These are phyloP conservation scores for Rugiboletus extremiorientalis DNA, from an alignment of 1,284 basidiomycete genomes.

Conservation along the genomic window DNA sequence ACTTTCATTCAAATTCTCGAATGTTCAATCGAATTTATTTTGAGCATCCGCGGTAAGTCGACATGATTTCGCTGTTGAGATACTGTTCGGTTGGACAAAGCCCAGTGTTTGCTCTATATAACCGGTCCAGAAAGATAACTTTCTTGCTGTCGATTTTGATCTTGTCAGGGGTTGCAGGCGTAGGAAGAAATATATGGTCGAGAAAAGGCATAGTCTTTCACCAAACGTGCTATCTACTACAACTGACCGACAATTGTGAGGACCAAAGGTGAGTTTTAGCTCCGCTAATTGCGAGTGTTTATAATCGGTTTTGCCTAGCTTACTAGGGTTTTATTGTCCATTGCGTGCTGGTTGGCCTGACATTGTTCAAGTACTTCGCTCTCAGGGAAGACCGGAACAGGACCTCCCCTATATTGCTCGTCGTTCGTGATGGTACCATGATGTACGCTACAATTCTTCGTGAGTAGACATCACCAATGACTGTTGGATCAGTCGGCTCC, in stretches of 20 bases:
- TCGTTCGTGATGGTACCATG: conserved; percentile 18
- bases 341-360: conserved; percentile 19
- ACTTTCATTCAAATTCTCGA: conserved; percentile 7
- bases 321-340: conserved; percentile 17
- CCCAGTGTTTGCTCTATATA: conserved; percentile 22
- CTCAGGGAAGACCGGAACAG: conserved; percentile 13
- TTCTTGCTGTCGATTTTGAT: conserved; percentile 14
- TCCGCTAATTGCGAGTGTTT: not conserved
- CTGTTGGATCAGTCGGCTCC: not conserved
- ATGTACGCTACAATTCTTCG: conserved; percentile 10
- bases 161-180: conserved; percentile 5
- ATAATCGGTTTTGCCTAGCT: conserved; percentile 3
- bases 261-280: conserved; percentile 11
- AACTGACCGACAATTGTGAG: not conserved
- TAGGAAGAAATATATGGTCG: conserved; percentile 5
- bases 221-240: conserved; percentile 16
- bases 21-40: conserved; percentile 16
- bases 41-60: conserved; percentile 22
- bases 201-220: not conserved
- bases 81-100: not conserved
- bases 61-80: not conserved
- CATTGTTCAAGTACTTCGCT: conserved; percentile 18
- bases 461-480: conserved; percentile 4
- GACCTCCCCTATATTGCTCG: conserved; percentile 20
- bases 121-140: conserved; percentile 17